Evolutionary conservation across 2,329 filamentous ascomycete genomes (phyloP).

Genomic region (Diaporthe sp.): DNA sequence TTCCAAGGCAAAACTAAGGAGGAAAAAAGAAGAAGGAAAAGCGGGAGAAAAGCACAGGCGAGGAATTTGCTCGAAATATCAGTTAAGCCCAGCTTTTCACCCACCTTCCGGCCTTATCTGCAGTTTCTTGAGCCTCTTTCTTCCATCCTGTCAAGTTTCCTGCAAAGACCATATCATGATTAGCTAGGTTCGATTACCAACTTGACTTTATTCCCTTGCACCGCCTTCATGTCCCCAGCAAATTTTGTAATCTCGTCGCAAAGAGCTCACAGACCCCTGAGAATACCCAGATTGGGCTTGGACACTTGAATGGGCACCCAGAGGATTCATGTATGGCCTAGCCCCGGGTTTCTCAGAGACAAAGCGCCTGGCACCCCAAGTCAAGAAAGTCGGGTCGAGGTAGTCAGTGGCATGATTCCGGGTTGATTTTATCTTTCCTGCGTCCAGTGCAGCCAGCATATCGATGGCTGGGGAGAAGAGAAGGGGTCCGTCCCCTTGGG

Average conservation of each 20-base stretch:
- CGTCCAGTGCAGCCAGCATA: neutral
- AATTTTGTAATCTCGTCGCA: neutral
- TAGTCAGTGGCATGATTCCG: neutral
- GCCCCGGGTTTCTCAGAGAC: neutral
- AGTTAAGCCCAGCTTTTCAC: too few species aligned
- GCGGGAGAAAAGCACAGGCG: too few species aligned
- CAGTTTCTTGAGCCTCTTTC: neutral
- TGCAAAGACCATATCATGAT: neutral
- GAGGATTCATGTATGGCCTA: neutral
- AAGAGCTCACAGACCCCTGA: neutral
- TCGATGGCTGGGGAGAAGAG: neutral
- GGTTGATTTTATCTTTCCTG: neutral
- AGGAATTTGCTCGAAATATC: accelerated
- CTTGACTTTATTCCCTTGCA: neutral
- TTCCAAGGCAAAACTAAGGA: too few species aligned
- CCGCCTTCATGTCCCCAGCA: neutral
- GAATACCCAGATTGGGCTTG: neutral
- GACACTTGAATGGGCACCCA: neutral
- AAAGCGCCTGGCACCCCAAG: neutral
- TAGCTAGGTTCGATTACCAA: neutral
- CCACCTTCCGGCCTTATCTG: neutral
- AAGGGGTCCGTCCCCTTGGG: neutral
- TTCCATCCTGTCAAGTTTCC: neutral
- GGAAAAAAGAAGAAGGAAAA: too few species aligned
- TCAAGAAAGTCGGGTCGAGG: neutral